Evolutionary conservation across 2,329 filamentous ascomycete species (phyloP).

Genomic region (Exutisphaerella laricina): DNA sequence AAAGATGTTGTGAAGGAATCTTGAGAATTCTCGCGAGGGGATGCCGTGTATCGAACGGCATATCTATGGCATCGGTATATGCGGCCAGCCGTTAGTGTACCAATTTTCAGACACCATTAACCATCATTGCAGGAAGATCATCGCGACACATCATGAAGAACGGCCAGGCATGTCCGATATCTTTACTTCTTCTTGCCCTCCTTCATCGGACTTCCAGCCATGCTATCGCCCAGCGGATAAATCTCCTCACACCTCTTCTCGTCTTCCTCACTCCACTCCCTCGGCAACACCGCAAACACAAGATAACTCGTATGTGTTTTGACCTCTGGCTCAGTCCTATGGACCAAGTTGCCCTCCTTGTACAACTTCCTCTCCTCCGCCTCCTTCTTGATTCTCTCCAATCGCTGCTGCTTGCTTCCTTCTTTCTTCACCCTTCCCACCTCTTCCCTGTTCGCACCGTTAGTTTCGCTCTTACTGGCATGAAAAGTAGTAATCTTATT

Average conservation of each 20-base stretch:
- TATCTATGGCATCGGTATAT: slow-evolving; percentile 5
- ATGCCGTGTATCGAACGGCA: not conserved
- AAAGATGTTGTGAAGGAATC: not conserved
- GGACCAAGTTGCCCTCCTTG: slow-evolving; percentile 70
- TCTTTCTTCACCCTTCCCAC: slow-evolving; percentile 35
- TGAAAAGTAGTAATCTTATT: slow-evolving; percentile 62
- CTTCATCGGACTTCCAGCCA: slow-evolving; percentile 11
- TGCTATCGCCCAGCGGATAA: slow-evolving; percentile 21
- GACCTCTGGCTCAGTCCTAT: slow-evolving; percentile 77
- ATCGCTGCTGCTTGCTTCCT: slow-evolving; percentile 25
- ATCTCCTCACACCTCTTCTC: slow-evolving; percentile 49
- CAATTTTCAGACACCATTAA: not conserved
- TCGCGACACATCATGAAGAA: not conserved
- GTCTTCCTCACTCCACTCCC: slow-evolving; percentile 76
- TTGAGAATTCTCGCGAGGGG: not conserved
- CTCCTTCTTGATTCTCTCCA: slow-evolving; percentile 33
- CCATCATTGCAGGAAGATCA: not conserved
- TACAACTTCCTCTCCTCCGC: slow-evolving; percentile 52
- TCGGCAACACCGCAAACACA: slow-evolving; percentile 84
- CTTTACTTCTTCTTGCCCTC: slow-evolving; percentile 1
- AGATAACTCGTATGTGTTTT: slow-evolving; percentile 98
- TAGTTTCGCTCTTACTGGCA: slow-evolving; percentile 28
- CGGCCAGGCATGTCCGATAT: not conserved
- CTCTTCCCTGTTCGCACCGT: slow-evolving; percentile 36
- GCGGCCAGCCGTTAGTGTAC: slow-evolving; percentile 4